Conservation (phyloP, 208 protist species). For the Endotrypanum monterogeii region DNA sequence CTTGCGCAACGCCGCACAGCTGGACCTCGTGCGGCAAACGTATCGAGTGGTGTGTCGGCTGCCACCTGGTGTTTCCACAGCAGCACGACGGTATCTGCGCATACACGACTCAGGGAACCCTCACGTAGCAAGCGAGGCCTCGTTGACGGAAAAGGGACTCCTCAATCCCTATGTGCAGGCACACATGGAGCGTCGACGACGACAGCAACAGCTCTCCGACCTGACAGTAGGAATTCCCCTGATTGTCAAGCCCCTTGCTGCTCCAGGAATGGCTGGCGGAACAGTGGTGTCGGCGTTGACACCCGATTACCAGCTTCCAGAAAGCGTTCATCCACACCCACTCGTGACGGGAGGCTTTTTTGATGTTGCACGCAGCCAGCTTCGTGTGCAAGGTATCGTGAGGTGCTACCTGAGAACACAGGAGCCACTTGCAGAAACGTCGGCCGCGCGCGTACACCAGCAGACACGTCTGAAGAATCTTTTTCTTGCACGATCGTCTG, state of each 20-base stretch:
- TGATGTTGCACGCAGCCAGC: slow-evolving; percentile 25
- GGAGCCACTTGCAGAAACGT: slow-evolving; percentile 21
- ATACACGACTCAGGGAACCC: not conserved
- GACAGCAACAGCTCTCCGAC: not conserved
- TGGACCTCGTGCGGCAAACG: slow-evolving; percentile 56
- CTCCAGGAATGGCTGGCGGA: not conserved
- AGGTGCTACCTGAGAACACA: slow-evolving; percentile 17
- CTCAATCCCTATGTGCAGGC: slow-evolving; percentile 46
- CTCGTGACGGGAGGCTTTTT: slow-evolving; percentile 40
- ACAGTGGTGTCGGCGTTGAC: not conserved
- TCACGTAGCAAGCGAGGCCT: not conserved
- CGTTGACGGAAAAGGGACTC: not conserved
- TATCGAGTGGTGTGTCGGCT: slow-evolving; percentile 75
- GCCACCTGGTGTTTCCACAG: slow-evolving; percentile 39
- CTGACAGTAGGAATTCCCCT: slow-evolving; percentile 20
- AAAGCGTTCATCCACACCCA: slow-evolving; percentile 20
- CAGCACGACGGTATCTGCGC: slow-evolving; percentile 18
- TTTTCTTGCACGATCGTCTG: not conserved
- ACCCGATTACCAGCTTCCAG: slow-evolving; percentile 5
- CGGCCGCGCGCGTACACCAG: slow-evolving; percentile 20
- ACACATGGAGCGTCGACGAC: slow-evolving; percentile 18
- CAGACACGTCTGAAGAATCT: slow-evolving; percentile 15
- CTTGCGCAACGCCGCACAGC: slow-evolving; percentile 59
- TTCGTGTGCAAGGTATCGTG: slow-evolving; percentile 24
- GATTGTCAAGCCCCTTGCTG: not conserved